Base-by-base conservation (phyloP, 1,284 basidiomycete species). In the Anthracocystis panici-leucophaei region DNA sequence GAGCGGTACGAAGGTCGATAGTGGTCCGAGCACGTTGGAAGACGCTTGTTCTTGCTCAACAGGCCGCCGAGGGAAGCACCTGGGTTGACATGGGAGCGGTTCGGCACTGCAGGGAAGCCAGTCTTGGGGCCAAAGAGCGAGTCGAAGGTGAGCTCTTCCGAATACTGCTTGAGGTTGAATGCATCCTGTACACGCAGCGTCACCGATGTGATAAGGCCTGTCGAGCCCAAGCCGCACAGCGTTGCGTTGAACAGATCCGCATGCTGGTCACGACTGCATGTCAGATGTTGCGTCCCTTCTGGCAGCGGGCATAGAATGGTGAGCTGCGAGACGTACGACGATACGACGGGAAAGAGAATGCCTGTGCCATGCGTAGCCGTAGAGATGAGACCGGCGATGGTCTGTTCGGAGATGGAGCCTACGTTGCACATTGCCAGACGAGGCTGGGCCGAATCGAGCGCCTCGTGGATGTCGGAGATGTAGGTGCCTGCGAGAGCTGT, bases 341-440 rank as follows among this genome's bases (percentile, higher is more conserved):
- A 94, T 65, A 99, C 89, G 75, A 94, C 92, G 60, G 91, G 91
- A 86, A 90, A 95, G 45, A 87, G 82, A 70, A 93, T 88, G 35
- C 97, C 96, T 3, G 92, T 91, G 54, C 96, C 96, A 87, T 99
- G 96, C 0, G 95, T 95, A 4, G 94, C 94, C 46, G 97, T 99
- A 11, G 94, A 92, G 82, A 99, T 89, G 74, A 95, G 90, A 35
- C 96, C 96, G n/a, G 90, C 95, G 72, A 99, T 89, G 3, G 95
- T 95, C 86, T 98, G 96, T 86, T 97, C 94, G 42, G 94, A 96
- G 84, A 99, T 98, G 44, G 94, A 96, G 44, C 97, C 97, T 70
- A 98, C 89, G 85, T 94, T 97, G 82, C 90, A 91, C 89, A 99
- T 91, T 48, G 95, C 94, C 23, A 97, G 89, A 18, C 78, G 74